phyloP scores from a whole-genome alignment of 2,329 filamentous ascomycete genomes.

The Xylaria sp. region DNA sequence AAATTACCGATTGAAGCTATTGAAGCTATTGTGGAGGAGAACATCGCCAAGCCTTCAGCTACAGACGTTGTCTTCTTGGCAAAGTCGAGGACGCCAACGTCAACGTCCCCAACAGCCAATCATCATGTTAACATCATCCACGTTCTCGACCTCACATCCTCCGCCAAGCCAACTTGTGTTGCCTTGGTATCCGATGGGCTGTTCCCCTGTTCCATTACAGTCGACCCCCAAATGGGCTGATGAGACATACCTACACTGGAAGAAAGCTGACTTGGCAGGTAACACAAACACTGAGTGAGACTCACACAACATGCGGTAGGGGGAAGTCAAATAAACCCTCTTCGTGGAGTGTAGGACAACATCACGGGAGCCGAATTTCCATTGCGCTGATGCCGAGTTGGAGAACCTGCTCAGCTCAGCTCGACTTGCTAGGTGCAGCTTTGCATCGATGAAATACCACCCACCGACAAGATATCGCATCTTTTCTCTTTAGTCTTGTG shows the following conservation, averaged over 20 bases:
- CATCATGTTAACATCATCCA: constrained; percentile 16
- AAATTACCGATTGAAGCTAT: not conserved
- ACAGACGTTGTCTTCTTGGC: constrained; percentile 24
- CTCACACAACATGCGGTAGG: not conserved
- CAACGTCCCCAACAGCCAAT: constrained; percentile 10
- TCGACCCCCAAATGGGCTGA: constrained; percentile 9
- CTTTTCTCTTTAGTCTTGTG: not conserved
- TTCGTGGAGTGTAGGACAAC: not conserved
- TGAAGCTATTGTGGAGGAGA: constrained; percentile 7
- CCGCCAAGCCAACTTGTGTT: constrained; percentile 26
- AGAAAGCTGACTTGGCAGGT: constrained; percentile 1
- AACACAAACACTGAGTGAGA: not conserved
- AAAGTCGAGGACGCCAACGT: constrained; percentile 5
- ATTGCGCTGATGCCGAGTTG: not conserved
- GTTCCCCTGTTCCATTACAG: not conserved
- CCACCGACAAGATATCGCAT: not conserved
- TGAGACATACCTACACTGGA: not conserved
- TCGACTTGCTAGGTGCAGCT: not conserved
- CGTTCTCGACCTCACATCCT: constrained; percentile 27
- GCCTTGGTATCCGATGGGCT: constrained; percentile 20
- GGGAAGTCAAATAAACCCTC: not conserved
- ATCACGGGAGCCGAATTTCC: constrained; percentile 6
- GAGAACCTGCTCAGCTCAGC: not conserved
- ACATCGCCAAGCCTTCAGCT: constrained; percentile 32
- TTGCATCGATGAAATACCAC: not conserved